Base-by-base conservation (phyloP, 768 basidiomycete genomes). In the Lentinus tigrinus region DNA sequence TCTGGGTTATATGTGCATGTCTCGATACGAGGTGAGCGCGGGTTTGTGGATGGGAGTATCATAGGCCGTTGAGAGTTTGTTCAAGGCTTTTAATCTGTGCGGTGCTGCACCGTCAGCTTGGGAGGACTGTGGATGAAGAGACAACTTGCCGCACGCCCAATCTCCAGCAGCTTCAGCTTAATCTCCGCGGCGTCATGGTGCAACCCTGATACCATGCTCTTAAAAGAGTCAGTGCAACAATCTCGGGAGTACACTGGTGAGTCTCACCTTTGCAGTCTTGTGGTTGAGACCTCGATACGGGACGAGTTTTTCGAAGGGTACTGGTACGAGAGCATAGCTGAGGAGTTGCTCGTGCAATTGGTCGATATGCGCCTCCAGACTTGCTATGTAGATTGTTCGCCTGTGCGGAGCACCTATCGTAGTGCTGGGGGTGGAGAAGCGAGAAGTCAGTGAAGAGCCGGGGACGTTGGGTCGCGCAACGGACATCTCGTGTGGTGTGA, bases 141-240 rank as follows among this genome's bases (percentile, higher is more conserved):
- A 4, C 17, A 16, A 76, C 82, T 69, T 62, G 89, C 89, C 19
- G 85, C 81, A 60, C 88, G 80, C 65, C 89, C 80, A 24, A 91
- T 74, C 64, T 90, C 88, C 42, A 88, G 76, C 27, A 89, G 74
- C 61, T 85, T 87, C 47, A 89, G 70, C 54, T 83, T 84, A 16
- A 80, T 70, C 3, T 84, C 73, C 0, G 82, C 79, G 3, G 80
- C 77, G 60, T 91, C 88, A 65, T 86, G 79, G 48, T 89, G 85
- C 5, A 91, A 77, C 24, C 85, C 85, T 0, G 87, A 78, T 3
- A 90, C 84, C 83, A 88, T 89, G 62, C 87, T 88, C 89, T 91
- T 48, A 23, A 10, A 23, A 19, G 9, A 52, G 38, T 57, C 27
- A 53, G 31, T 13, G n/a, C 17, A 28, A 23, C 38, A 39, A n/a